These are phyloP conservation scores for Aspergillus fischeri DNA, from an alignment of 2,329 filamentous ascomycete genomes.

Conservation along the genomic window DNA sequence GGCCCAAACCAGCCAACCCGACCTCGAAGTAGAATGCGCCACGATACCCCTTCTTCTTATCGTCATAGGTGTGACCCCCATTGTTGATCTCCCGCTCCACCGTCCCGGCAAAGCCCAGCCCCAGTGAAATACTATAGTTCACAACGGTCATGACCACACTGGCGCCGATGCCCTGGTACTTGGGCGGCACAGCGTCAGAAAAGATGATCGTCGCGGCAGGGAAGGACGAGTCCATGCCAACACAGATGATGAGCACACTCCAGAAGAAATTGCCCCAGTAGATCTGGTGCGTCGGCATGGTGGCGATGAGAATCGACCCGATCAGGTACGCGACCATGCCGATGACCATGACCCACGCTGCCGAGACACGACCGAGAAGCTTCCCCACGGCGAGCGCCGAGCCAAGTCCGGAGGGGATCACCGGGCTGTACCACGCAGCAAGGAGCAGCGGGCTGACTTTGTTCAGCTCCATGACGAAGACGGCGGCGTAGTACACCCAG, in stretches of 20 bases:
- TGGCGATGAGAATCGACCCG: conserved; percentile 8
- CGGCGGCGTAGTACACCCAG: conserved; percentile 34
- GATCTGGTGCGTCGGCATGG: conserved; percentile 5
- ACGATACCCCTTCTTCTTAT: conserved; percentile 8
- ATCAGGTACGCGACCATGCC: conserved; percentile 9
- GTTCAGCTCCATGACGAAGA: conserved; percentile 4
- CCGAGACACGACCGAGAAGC: conserved; percentile 9
- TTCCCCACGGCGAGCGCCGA: conserved; percentile 12
- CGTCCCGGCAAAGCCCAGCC: conserved; percentile 13
- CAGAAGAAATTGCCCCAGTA: conserved; percentile 13
- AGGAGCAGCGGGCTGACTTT: conserved; percentile 1
- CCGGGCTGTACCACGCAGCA: conserved; percentile 10
- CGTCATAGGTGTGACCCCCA: conserved; percentile 2
- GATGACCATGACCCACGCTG: conserved; percentile 13
- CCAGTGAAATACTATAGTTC: conserved; percentile 12
- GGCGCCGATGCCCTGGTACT: conserved; percentile 11
- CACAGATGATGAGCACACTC: neutral
- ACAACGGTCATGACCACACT: conserved; percentile 12
- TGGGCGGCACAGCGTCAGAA: conserved; percentile 2
- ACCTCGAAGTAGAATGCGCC: conserved; percentile 7
- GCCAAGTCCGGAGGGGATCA: conserved; percentile 8
- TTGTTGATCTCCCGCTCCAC: conserved; percentile 9
- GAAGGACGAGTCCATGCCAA: conserved; percentile 13
- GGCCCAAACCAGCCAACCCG: conserved; percentile 4
- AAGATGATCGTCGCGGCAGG: conserved; percentile 14